Base-by-base conservation (phyloP, 2,329 filamentous ascomycete species). In the Neofusicoccum cordaticola region DNA sequence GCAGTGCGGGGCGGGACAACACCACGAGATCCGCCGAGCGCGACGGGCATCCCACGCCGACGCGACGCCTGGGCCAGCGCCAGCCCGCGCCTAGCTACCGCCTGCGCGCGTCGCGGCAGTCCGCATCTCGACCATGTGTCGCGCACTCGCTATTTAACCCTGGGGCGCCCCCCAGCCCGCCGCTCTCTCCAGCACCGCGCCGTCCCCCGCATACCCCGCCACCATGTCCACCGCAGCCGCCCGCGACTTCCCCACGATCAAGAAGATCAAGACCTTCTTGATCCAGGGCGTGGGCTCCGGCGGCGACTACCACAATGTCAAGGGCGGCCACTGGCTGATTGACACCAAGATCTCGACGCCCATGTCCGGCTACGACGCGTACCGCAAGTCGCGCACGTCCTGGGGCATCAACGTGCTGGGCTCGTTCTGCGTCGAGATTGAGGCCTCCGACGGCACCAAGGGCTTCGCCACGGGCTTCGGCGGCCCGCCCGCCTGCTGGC, bases 371-470 rank as follows among this genome's bases (percentile, higher is more conserved):
- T 97, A 93, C 86, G 91, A 95, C 69, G 83, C 93, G 71, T 97
- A 96, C 79, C 88, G 93, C 69, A 87, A 89, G 67, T 97, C 93
- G 42, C 85, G 93, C 71, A 97, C 93, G 12, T 93, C 89, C 76
- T 97, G 92, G 91, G 93, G 93, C 42, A 97, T 97, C 83, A 97
- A 97, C 72, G 93, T 97, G 7, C 81, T 97, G 31, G 93, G 93
- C 1, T 96, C 93, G 0, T 96, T 97, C 80, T 90, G 93, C 71
- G 86, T 97, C 7, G 93, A 97, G 79, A 88, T 97, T 63, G 92
- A 96, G 78, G 90, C 91, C 15, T 89, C 86, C 7, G 92, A 97
- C 81, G 93, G 93, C 69, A 95, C 91, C n/a, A 90, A 94, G 70
- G 93, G 93, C 42, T 95, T 97, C 75, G 93, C 93, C 2, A 97